Evolutionary conservation across 352 stramenopile species (phyloP).

Genomic region (Globisporangium cederbergense): DNA sequence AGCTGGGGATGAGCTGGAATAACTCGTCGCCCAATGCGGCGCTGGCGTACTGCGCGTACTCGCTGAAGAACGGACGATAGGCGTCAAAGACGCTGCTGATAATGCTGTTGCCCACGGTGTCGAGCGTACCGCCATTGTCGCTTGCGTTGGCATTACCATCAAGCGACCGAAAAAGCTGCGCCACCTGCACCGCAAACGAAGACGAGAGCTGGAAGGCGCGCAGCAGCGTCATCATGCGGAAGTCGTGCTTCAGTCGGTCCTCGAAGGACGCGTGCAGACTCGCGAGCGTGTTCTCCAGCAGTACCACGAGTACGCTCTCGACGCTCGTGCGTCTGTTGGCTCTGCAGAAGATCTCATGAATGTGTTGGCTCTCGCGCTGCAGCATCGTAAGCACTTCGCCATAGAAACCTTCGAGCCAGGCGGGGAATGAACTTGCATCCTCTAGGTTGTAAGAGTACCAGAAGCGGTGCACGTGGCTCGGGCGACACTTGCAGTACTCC

Average conservation of each 20-base stretch:
- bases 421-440: slow-evolving; percentile 22
- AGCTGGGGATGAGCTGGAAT: slow-evolving; percentile 37
- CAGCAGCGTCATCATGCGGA: slow-evolving; percentile 32
- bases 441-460: slow-evolving; percentile 49
- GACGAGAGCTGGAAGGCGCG: slow-evolving; percentile 42
- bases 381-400: slow-evolving; percentile 49
- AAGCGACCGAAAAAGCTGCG: slow-evolving; percentile 39
- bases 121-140: slow-evolving; percentile 5
- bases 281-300: slow-evolving; percentile 52
- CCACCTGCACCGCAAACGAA: slow-evolving; percentile 38
- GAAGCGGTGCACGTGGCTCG: slow-evolving; percentile 42
- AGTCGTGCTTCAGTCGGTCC: slow-evolving; percentile 38
- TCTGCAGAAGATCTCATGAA: slow-evolving; percentile 44
- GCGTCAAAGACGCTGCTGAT: slow-evolving; percentile 43
- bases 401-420: slow-evolving; percentile 62
- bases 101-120: slow-evolving; percentile 11
- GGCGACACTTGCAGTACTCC: slow-evolving; percentile 45
- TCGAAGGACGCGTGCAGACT: slow-evolving; percentile 49
- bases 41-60: slow-evolving; percentile 45
- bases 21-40: slow-evolving; percentile 38
- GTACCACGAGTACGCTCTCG: slow-evolving; percentile 28
- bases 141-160: background rate
- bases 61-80: slow-evolving; percentile 51
- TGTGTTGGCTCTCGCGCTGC: slow-evolving; percentile 41
- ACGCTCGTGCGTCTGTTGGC: slow-evolving; percentile 11